A percentile compares a stretch with the other conserved stretches of the same genome.
Evolutionary conservation across 2,329 filamentous ascomycete genomes (phyloP).

Genomic region (Cladophialophora bantiana): DNA sequence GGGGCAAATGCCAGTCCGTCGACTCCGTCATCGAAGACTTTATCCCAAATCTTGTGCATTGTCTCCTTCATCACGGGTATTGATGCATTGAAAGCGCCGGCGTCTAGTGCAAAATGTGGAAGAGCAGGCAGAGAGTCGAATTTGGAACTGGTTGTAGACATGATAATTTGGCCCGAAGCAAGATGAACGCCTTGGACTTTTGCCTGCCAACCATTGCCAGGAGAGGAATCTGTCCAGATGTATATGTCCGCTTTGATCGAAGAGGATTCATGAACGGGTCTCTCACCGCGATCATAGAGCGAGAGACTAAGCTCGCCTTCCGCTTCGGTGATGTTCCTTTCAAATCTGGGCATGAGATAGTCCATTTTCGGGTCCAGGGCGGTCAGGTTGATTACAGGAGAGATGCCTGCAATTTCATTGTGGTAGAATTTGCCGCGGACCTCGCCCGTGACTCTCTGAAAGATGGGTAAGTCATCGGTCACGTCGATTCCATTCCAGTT

Average conservation of each 20-base stretch:
- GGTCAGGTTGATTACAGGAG: conserved; percentile 68
- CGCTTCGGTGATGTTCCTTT: conserved; percentile 78
- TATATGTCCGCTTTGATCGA: conserved; percentile 72
- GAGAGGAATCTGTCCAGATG: conserved; percentile 73
- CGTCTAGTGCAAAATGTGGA: conserved; percentile 76
- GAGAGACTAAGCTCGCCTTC: conserved; percentile 74
- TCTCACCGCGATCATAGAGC: conserved; percentile 63
- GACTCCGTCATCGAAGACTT: conserved; percentile 62
- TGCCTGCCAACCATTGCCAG: conserved; percentile 79
- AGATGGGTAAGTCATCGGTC: conserved; percentile 62
- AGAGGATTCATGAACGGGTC: conserved; percentile 41
- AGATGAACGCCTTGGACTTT: conserved; percentile 85
- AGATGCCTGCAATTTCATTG: conserved; percentile 55
- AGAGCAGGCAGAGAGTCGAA: conserved; percentile 90
- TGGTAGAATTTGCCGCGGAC: conserved; percentile 79
- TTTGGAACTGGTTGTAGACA: conserved; percentile 92
- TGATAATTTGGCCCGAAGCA: conserved; percentile 76
- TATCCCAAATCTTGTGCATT: conserved; percentile 63
- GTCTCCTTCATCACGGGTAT: conserved; percentile 75
- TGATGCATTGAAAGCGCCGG: conserved; percentile 62
- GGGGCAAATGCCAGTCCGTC: conserved; percentile 60
- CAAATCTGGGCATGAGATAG: conserved; percentile 73
- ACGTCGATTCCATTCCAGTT: conserved; percentile 54
- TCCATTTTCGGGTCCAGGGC: conserved; percentile 69
- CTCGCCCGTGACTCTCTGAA: conserved; percentile 79